These are phyloP conservation scores for Chloris gayana DNA, from an alignment of 176 grass and related monocot genomes.

Conservation along the genomic window DNA sequence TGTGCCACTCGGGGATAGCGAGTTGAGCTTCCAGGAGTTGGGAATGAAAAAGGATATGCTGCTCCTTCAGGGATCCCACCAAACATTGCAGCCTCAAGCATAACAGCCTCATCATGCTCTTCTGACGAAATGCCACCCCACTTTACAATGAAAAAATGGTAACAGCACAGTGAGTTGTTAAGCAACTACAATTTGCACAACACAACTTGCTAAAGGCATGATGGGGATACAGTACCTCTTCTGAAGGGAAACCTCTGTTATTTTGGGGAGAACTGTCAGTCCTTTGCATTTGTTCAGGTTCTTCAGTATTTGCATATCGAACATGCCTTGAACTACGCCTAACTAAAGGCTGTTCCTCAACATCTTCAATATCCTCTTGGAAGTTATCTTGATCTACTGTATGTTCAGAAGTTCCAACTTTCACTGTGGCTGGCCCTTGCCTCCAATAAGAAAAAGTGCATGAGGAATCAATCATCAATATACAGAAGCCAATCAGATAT, in stretches of 20 bases:
- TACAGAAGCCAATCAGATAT: neutral
- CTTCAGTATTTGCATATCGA: constrained; percentile 43
- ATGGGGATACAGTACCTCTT: constrained; percentile 57
- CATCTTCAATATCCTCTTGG: constrained; percentile 65
- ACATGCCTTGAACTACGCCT: constrained; percentile 48
- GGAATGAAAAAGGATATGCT: constrained; percentile 75
- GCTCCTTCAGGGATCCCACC: constrained; percentile 74
- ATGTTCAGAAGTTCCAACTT: constrained; percentile 60
- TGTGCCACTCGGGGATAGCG: constrained; percentile 44
- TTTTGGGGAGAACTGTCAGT: constrained; percentile 44
- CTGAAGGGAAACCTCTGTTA: constrained; percentile 54
- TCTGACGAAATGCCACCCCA: constrained; percentile 95
- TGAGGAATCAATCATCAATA: constrained; percentile 25
- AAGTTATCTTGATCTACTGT: constrained; percentile 45
- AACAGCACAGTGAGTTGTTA: constrained; percentile 20
- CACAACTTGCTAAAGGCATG: constrained; percentile 2
- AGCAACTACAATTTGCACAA: constrained; percentile 11
- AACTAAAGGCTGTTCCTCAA: constrained; percentile 77
- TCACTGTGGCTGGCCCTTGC: constrained; percentile 41
- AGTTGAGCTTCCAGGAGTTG: constrained; percentile 39
- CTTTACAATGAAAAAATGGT: constrained; percentile 49
- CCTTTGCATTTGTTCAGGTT: constrained; percentile 37
- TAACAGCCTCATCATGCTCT: constrained; percentile 97
- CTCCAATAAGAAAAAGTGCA: constrained; percentile 56
- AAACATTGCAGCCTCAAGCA: constrained; percentile 99